Conservation (phyloP, 2,329 filamentous ascomycete genomes). For the Fusarium devonianum region DNA sequence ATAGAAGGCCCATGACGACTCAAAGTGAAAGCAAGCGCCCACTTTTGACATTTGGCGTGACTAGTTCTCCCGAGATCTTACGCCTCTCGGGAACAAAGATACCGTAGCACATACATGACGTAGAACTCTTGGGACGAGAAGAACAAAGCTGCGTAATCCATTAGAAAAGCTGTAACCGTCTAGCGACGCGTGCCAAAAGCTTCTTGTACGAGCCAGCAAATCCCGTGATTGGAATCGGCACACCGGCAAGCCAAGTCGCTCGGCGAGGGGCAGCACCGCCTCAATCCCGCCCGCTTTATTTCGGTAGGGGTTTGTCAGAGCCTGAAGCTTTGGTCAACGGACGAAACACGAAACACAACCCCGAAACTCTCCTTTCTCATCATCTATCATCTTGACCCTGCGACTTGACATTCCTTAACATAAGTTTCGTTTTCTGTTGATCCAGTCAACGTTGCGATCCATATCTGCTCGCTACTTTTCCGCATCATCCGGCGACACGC, state of each 20-base stretch:
- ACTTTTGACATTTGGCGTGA: not conserved
- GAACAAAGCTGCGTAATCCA: too few relatives aligned
- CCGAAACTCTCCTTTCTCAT: constrained; percentile 20
- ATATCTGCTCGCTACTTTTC: not conserved
- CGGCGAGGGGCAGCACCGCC: constrained; percentile 37
- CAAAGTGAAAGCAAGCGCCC: not conserved
- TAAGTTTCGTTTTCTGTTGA: constrained; percentile 9
- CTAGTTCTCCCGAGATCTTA: too few relatives aligned
- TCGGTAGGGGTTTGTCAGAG: constrained; percentile 18
- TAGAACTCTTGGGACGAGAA: too few relatives aligned
- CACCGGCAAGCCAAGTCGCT: constrained; percentile 10
- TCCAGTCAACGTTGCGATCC: not conserved
- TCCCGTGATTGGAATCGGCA: constrained; percentile 31
- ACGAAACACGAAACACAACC: not conserved
- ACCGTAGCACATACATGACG: constrained; percentile 10
- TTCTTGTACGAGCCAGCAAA: constrained; percentile 9
- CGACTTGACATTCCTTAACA: constrained; percentile 18
- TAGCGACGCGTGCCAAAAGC: too few relatives aligned
- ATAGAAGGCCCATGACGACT: constrained; percentile 12
- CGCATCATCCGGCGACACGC: not conserved
- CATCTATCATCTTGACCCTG: constrained; percentile 6
- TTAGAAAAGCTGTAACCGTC: too few relatives aligned
- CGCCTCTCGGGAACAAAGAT: not conserved
- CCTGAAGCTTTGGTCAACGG: not conserved
- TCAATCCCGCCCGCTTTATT: constrained; percentile 35